These are phyloP conservation scores for Prunus armeniaca DNA, from an alignment of 306 rosid genomes.

Conservation along the genomic window DNA sequence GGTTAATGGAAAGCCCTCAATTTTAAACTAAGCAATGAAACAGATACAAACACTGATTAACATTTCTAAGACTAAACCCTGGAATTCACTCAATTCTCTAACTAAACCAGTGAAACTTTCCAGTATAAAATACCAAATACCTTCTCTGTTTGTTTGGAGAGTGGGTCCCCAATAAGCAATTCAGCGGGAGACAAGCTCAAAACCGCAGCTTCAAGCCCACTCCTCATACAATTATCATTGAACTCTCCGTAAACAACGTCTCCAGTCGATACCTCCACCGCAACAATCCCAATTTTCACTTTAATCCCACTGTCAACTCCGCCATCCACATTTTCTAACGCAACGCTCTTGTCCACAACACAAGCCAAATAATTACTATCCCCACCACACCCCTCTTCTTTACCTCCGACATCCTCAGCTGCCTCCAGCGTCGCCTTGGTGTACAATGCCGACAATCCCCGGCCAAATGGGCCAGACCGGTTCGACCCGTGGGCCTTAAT, in stretches of 20 bases:
- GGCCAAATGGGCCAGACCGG: slow-evolving; percentile 63
- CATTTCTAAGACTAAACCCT: background rate
- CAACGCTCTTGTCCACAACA: slow-evolving; percentile 65
- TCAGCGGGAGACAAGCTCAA: slow-evolving; percentile 79
- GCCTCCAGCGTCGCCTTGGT: slow-evolving; percentile 90
- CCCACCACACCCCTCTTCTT: slow-evolving; percentile 63
- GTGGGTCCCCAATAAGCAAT: slow-evolving; percentile 82
- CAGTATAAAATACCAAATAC: slow-evolving; percentile 27
- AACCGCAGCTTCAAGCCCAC: slow-evolving; percentile 66
- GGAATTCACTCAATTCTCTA: background rate
- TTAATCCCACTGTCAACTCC: slow-evolving; percentile 51
- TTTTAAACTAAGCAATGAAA: background rate
- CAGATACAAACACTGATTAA: background rate
- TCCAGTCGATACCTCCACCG: slow-evolving; percentile 82
- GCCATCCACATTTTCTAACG: slow-evolving; percentile 35
- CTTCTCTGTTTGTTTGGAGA: slow-evolving; percentile 85
- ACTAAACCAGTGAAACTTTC: background rate
- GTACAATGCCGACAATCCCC: slow-evolving; percentile 83
- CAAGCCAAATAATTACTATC: slow-evolving; percentile 75
- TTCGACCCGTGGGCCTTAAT: slow-evolving; percentile 83
- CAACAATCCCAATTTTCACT: slow-evolving; percentile 67
- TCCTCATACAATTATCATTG: slow-evolving; percentile 65
- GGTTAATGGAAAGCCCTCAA: background rate
- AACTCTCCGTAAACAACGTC: slow-evolving; percentile 76
- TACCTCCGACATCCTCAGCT: slow-evolving; percentile 65